phyloP scores from a whole-genome alignment of 2,329 filamentous ascomycete genomes.

The Daldinia eschscholtzii region DNA sequence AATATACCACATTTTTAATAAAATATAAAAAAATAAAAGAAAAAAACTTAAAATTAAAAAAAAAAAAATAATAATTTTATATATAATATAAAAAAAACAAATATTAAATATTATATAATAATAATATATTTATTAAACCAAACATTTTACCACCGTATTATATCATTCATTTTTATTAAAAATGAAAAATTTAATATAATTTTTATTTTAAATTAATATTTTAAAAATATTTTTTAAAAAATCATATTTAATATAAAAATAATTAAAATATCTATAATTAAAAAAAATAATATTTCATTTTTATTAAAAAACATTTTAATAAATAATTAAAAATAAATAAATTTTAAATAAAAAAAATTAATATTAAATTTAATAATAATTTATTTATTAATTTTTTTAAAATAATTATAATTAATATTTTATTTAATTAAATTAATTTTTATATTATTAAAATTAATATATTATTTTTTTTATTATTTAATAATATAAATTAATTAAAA shows the following conservation, averaged over 20 bases:
- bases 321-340: no score
- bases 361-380: slow-evolving; percentile 7
- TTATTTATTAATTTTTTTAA: slow-evolving; percentile 1
- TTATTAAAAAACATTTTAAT: no score
- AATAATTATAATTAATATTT: neutral
- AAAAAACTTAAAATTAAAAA: no score
- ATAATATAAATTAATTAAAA: slow-evolving; percentile 4
- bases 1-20: no score
- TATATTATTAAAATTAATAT: neutral
- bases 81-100: neutral
- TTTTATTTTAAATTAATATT: no score
- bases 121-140: neutral
- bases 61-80: neutral
- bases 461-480: neutral
- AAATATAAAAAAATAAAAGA: neutral
- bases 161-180: neutral
- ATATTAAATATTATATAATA: neutral
- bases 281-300: no score
- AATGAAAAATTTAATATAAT: neutral
- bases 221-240: neutral
- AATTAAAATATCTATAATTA: no score
- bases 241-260: no score
- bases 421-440: neutral
- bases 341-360: neutral
- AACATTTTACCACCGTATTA: neutral